Evolutionary conservation across 495 filamentous ascomycete species (phyloP).

Genomic region (Hypoxylon intermedium): DNA sequence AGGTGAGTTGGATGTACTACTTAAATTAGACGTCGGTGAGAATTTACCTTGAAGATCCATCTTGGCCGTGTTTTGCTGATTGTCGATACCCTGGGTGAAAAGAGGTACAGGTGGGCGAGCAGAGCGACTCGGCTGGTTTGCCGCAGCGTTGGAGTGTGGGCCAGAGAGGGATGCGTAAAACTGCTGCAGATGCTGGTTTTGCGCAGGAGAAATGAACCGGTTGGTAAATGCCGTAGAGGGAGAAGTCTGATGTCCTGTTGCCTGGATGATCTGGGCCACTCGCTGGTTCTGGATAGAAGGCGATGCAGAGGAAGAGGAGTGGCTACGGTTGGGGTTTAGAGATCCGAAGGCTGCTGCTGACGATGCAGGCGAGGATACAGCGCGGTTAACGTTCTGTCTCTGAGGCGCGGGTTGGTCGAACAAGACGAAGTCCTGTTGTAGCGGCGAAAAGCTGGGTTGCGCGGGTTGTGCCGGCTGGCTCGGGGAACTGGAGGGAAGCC

Average conservation of each 20-base stretch:
- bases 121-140: constrained; percentile 56
- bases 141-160: constrained; percentile 52
- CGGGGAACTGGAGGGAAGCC: constrained; percentile 65
- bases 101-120: constrained; percentile 60
- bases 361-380: constrained; percentile 49
- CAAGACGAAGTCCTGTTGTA: constrained; percentile 63
- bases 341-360: constrained; percentile 51
- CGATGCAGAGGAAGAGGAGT: constrained; percentile 48
- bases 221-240: constrained; percentile 63
- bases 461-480: constrained; percentile 65
- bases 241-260: constrained; percentile 63
- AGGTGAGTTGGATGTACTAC: constrained; percentile 50
- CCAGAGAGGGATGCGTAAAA: constrained; percentile 62
- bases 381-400: constrained; percentile 58
- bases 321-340: constrained; percentile 37
- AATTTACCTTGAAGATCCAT: constrained; percentile 57
- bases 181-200: constrained; percentile 49
- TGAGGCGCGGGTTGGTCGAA: constrained; percentile 56
- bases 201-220: constrained; percentile 58
- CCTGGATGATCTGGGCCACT: constrained; percentile 66
- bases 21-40: neutral
- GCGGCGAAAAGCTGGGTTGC: constrained; percentile 51
- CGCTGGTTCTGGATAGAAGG: constrained; percentile 60
- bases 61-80: constrained; percentile 50
- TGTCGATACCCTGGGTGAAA: constrained; percentile 58